Percentiles rank a stretch among this genome's conserved stretches.
phyloP scores from a whole-genome alignment of 768 basidiomycete species.

The Boletus tomentosulus region DNA sequence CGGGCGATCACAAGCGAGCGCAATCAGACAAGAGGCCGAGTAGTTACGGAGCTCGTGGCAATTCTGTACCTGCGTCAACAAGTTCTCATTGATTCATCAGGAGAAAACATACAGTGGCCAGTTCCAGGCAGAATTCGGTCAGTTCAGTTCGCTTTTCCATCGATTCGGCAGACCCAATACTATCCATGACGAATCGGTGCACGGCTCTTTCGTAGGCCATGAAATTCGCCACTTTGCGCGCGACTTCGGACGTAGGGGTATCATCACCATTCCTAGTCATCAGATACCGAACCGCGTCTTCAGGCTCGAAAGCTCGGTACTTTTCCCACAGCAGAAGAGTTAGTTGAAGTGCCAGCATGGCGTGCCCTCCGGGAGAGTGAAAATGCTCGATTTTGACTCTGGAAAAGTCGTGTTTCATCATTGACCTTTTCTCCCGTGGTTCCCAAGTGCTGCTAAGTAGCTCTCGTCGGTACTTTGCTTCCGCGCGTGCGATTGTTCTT shows the following conservation, averaged over 20 bases:
- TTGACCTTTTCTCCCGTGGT: constrained; percentile 26
- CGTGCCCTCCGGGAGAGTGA: constrained; percentile 33
- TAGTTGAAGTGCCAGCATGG: constrained; percentile 45
- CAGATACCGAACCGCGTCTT: constrained; percentile 41
- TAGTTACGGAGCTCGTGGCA: constrained; percentile 46
- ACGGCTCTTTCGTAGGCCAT: constrained; percentile 35
- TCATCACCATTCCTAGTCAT: constrained; percentile 29
- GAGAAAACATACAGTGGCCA: constrained; percentile 36
- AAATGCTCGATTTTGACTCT: constrained; percentile 33
- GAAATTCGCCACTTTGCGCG: constrained; percentile 26
- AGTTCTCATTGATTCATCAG: neutral
- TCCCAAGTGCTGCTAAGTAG: constrained; percentile 21
- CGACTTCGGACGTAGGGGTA: constrained; percentile 26
- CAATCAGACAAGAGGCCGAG: constrained; percentile 39
- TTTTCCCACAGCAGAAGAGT: constrained; percentile 36
- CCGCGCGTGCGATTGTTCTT: constrained; percentile 22
- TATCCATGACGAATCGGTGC: constrained; percentile 42
- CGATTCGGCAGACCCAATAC: constrained; percentile 24
- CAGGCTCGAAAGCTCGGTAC: constrained; percentile 39
- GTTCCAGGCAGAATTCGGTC: constrained; percentile 43
- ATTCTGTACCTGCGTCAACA: constrained; percentile 29
- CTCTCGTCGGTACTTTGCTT: constrained; percentile 16
- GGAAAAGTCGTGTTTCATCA: constrained; percentile 26
- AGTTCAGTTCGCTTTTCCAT: constrained; percentile 21
- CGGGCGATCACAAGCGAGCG: constrained; percentile 38